Conservation (phyloP, 2,329 filamentous ascomycete species). For the Microcyclospora tardicrescens region DNA sequence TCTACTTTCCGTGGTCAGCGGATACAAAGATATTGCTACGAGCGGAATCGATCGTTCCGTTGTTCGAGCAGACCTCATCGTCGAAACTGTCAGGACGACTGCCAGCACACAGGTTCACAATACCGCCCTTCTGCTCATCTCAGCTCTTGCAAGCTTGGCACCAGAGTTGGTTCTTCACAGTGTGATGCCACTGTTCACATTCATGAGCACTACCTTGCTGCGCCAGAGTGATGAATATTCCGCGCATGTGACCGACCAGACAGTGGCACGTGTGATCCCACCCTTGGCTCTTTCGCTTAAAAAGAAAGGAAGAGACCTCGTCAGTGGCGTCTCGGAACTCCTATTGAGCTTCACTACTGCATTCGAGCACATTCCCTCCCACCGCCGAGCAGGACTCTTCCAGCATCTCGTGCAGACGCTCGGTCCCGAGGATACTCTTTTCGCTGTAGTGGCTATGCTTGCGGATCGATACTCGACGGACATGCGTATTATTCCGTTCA, state of each 20-base stretch:
- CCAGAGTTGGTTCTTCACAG: constrained; percentile 89
- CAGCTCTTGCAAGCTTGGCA: constrained; percentile 71
- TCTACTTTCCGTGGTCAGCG: constrained; percentile 70
- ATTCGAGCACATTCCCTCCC: constrained; percentile 87
- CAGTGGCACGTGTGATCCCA: constrained; percentile 86
- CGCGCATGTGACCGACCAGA: constrained; percentile 85
- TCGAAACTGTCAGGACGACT: constrained; percentile 86
- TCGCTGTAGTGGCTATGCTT: constrained; percentile 76
- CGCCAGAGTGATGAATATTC: constrained; percentile 95
- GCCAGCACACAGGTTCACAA: constrained; percentile 91
- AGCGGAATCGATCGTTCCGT: constrained; percentile 57
- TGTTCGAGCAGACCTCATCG: constrained; percentile 78
- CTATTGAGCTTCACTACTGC: constrained; percentile 93
- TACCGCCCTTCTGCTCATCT: constrained; percentile 74
- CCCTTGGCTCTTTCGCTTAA: constrained; percentile 76
- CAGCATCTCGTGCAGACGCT: constrained; percentile 73
- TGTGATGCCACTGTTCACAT: constrained; percentile 98
- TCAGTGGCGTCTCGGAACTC: constrained; percentile 75
- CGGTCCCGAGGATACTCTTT: constrained; percentile 75
- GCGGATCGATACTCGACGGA: constrained; percentile 78
- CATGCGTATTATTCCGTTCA: constrained; percentile 60
- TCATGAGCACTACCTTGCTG: constrained; percentile 85
- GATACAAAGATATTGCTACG: constrained; percentile 42
- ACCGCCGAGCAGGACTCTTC: constrained; percentile 72
- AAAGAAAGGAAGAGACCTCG: constrained; percentile 60